These are phyloP conservation scores for Hippophae gyantsensis DNA, from an alignment of 306 rosid genomes.

Conservation along the genomic window DNA sequence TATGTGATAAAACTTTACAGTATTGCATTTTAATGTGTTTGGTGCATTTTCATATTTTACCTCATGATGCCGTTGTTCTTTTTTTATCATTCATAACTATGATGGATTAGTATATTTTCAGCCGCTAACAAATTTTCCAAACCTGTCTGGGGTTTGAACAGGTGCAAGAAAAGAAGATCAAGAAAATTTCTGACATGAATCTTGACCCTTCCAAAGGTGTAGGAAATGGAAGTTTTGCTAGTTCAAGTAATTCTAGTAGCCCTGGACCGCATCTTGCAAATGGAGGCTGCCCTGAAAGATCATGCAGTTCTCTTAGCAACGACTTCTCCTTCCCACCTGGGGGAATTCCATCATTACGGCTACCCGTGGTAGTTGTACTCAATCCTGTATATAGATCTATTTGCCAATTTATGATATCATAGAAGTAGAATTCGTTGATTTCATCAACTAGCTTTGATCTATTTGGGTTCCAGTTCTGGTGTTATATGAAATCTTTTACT, in stretches of 20 bases:
- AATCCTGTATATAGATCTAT: conserved; percentile 12
- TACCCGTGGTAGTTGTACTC: conserved; percentile 78
- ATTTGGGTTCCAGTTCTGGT: no score
- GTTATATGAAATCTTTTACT: no score
- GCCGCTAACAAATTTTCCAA: conserved; percentile 10
- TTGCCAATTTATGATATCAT: conserved; percentile 1
- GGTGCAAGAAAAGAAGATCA: conserved; percentile 98
- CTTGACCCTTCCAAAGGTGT: conserved; percentile 59
- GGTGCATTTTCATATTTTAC: no score
- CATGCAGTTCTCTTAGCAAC: conserved; percentile 40
- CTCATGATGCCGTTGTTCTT: neutral
- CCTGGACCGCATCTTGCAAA: conserved; percentile 58
- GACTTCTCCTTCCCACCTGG: conserved; percentile 71
- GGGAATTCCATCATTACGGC: conserved; percentile 62
- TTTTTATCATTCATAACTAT: neutral
- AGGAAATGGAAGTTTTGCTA: conserved; percentile 71
- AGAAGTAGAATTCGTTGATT: neutral
- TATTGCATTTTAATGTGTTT: no score
- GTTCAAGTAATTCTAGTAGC: conserved; percentile 72
- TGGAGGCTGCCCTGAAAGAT: conserved; percentile 64
- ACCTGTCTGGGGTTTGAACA: conserved; percentile 32
- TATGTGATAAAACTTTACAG: no score
- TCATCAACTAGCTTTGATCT: no score
- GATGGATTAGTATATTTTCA: conserved; percentile 11
- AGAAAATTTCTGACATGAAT: conserved; percentile 85